Evolutionary conservation across 306 rosid species (phyloP), one percentile per base, ranked within the genome.

Genomic region (Adenanthera pavonina): DNA sequence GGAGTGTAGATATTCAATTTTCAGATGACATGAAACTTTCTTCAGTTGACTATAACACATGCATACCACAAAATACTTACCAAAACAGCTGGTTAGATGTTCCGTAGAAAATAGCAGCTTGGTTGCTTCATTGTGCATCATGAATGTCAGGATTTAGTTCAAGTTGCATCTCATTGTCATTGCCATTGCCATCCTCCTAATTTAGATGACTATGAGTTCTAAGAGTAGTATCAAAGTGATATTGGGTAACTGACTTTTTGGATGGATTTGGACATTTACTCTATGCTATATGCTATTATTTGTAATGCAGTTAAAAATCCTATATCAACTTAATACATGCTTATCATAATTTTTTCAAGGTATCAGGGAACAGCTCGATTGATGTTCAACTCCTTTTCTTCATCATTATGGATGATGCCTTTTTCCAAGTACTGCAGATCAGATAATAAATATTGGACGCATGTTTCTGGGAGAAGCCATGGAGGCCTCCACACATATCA

Each of bases 351-450:
- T 72, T 76, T 89, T 72, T 77, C 51, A 86, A 80, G 91, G 87
- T 83, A 83, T 85, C 96, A 95, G 99, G 99, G 99, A 85, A 95
- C 99, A 79, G 97, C 99, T 81, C 89, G 99, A 43, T 61, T 83
- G 91, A 88, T 95, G 98, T 82, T 90, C 88, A 95, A 90, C 90
- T 93, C 99, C 76, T 95, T 95, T 89, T 92, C 83, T 84, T 95
- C 99, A 68, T 82, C 99, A 38, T 61, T 92, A 81, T 95, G 99
- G 99, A 93, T 95, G 99, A 51, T 92, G 97, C 99, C 99, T 47
- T 88, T 93, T 90, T 95, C 99, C 65, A 87, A 90, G 93, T 74
- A 93, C 85, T 95, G 99, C 75, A 93, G 90, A 85, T 86, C 85
- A 72, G 92, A 93, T 69, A 81, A 85, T 82, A 83, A 78, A 76